A percentile compares a stretch with the other conserved stretches of the same genome.
These are phyloP conservation scores for Fusarium metavorans DNA, from an alignment of 2,329 filamentous ascomycete species.

Conservation along the genomic window DNA sequence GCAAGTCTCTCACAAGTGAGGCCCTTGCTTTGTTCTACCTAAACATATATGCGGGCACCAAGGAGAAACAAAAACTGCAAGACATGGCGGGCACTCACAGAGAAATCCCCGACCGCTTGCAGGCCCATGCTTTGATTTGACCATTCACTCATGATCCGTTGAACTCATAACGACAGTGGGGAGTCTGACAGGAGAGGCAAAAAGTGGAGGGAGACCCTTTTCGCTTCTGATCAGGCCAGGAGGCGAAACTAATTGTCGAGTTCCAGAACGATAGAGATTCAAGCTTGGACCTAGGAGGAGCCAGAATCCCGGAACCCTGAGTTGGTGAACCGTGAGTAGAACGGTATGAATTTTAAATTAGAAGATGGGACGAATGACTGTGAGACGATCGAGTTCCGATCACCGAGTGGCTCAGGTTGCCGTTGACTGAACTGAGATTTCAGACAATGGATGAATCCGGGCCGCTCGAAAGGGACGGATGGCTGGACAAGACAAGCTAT, in stretches of 20 bases:
- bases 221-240: constrained; percentile 6
- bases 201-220: constrained; percentile 8
- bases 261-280: constrained; percentile 27
- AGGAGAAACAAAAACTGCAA: neutral
- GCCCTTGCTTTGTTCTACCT: constrained; percentile 3
- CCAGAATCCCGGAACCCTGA: constrained; percentile 14
- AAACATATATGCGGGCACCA: constrained; percentile 2
- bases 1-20: neutral
- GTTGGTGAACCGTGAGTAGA: constrained; percentile 3
- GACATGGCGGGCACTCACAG: neutral
- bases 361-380: constrained; percentile 15
- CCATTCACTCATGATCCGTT: constrained; percentile 2
- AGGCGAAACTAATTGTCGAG: neutral
- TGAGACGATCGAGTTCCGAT: neutral
- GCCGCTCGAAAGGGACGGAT: neutral
- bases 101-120: neutral
- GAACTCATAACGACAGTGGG: neutral
- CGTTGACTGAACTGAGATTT: constrained; percentile 8
- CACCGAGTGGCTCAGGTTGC: neutral
- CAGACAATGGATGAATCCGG: neutral
- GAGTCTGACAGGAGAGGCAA: constrained; percentile 1
- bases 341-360: constrained; percentile 15
- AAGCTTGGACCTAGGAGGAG: constrained; percentile 15
- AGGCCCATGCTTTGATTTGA: constrained; percentile 24
- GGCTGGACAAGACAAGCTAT: constrained; percentile 2